phyloP scores from a whole-genome alignment of 2,329 filamentous ascomycete genomes.

The Lasiodiplodia sp. region DNA sequence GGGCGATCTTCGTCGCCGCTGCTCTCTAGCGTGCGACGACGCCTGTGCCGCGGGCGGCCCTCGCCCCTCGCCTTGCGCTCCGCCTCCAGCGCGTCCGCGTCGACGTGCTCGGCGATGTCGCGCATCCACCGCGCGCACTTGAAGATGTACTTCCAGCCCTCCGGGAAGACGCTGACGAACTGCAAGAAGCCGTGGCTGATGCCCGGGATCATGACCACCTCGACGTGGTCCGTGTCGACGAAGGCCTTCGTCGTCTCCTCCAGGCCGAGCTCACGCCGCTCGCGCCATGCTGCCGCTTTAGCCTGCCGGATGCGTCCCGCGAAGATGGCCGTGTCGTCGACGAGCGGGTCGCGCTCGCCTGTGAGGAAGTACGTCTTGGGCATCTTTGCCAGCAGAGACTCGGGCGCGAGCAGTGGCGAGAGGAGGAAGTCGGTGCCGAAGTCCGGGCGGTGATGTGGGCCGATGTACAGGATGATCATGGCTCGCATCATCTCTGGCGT shows the following conservation, averaged over 20 bases:
- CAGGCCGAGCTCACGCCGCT: conserved; percentile 63
- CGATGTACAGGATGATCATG: conserved; percentile 98
- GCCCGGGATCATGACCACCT: conserved; percentile 85
- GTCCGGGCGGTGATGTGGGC: conserved; percentile 89
- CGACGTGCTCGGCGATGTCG: conserved; percentile 69
- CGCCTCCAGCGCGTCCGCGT: conserved; percentile 44
- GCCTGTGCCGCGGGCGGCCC: conserved; percentile 53
- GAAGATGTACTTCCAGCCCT: conserved; percentile 87
- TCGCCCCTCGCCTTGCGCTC: not conserved
- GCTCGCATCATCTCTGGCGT: conserved; percentile 98
- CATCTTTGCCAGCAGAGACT: conserved; percentile 81
- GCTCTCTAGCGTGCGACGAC: conserved; percentile 60
- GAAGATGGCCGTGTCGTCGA: conserved; percentile 97
- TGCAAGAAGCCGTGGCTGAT: conserved; percentile 94
- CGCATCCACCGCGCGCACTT: conserved; percentile 82
- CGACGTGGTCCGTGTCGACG: conserved; percentile 76
- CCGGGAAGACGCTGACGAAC: conserved; percentile 86
- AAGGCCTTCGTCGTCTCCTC: conserved; percentile 61
- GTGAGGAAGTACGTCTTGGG: conserved; percentile 95
- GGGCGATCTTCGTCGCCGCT: conserved; percentile 82
- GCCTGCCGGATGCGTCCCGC: conserved; percentile 86
- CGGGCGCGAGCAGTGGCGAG: conserved; percentile 87
- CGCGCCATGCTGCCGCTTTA: conserved; percentile 65
- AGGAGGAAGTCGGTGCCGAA: conserved; percentile 91
- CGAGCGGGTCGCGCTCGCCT: conserved; percentile 91